phyloP scores from a whole-genome alignment of 2,329 filamentous ascomycete genomes.

The Cadophora gregata region DNA sequence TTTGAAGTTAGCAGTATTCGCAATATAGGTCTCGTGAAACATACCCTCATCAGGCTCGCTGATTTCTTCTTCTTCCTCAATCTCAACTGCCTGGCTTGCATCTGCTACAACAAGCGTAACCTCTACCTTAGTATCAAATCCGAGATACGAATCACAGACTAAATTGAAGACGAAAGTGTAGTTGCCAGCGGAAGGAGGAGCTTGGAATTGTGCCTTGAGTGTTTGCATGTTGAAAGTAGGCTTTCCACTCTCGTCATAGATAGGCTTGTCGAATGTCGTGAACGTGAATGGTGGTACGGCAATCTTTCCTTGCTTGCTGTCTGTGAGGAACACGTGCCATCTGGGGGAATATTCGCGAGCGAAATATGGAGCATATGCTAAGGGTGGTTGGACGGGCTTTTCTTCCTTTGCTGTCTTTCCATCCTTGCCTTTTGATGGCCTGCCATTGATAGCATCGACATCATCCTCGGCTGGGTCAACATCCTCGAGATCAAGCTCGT shows the following conservation, averaged over 20 bases:
- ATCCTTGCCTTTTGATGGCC: conserved; percentile 71
- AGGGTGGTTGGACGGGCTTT: conserved; percentile 74
- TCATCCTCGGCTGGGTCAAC: conserved; percentile 93
- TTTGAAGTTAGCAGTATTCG: conserved; percentile 18
- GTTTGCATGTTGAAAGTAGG: conserved; percentile 97
- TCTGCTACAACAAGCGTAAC: conserved; percentile 90
- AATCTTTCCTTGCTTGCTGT: conserved; percentile 93
- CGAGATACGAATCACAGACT: conserved; percentile 92
- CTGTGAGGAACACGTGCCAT: conserved; percentile 95
- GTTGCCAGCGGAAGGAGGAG: conserved; percentile 87
- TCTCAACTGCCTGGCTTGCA: conserved; percentile 79
- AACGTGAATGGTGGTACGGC: conserved; percentile 98
- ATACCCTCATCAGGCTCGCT: conserved; percentile 97
- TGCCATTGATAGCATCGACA: conserved; percentile 81
- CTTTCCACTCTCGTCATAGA: conserved; percentile 79
- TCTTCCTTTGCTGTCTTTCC: conserved; percentile 65
- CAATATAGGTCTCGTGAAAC: conserved; percentile 44
- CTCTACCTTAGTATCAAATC: conserved; percentile 91
- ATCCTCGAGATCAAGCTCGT: conserved; percentile 84
- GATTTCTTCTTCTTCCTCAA: conserved; percentile 90
- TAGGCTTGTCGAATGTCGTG: conserved; percentile 85
- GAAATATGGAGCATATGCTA: conserved; percentile 91
- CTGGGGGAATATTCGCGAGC: conserved; percentile 86
- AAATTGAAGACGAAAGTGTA: conserved; percentile 96
- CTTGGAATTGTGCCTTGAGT: conserved; percentile 95